Conservation (phyloP, 768 basidiomycete species). For the Tulasnella sp. region DNA sequence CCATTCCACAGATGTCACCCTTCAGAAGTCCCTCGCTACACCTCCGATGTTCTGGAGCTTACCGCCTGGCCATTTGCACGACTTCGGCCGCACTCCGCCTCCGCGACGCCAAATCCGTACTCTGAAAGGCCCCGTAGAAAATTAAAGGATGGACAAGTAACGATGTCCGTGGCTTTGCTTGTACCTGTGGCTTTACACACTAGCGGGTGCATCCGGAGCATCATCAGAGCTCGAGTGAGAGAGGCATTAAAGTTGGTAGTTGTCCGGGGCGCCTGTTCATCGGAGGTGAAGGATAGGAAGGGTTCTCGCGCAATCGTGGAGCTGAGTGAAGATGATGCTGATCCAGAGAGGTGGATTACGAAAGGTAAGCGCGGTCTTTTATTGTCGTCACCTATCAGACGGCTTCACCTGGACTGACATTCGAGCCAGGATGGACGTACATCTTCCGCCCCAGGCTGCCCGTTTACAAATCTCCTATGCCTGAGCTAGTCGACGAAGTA, state of each 20-base stretch:
- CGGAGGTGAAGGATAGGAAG: not conserved
- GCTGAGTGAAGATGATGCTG: not conserved
- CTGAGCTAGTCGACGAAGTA: not conserved
- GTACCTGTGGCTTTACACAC: not conserved
- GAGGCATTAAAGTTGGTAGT: conserved; percentile 6
- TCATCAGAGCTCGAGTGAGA: not conserved
- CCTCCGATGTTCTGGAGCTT: not conserved
- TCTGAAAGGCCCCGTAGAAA: not conserved
- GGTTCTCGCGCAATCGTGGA: no score
- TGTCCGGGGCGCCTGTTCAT: not conserved
- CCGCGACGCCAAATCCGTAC: not conserved
- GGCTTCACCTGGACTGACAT: not conserved
- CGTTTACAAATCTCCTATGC: conserved; percentile 5
- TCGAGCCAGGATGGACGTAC: conserved; percentile 11
- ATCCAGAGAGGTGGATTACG: conserved; percentile 4
- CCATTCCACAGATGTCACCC: conserved; percentile 4
- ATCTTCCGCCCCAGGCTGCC: conserved; percentile 1
- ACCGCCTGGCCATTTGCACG: not conserved
- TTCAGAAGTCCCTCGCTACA: not conserved
- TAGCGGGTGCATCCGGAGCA: conserved; percentile 1
- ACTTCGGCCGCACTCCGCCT: not conserved
- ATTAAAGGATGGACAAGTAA: not conserved
- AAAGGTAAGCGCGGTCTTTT: not conserved
- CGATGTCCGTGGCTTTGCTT: conserved; percentile 1
- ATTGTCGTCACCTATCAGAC: not conserved